Conservation (phyloP, 2,329 filamentous ascomycete genomes). For the Thelonectria rubi region DNA sequence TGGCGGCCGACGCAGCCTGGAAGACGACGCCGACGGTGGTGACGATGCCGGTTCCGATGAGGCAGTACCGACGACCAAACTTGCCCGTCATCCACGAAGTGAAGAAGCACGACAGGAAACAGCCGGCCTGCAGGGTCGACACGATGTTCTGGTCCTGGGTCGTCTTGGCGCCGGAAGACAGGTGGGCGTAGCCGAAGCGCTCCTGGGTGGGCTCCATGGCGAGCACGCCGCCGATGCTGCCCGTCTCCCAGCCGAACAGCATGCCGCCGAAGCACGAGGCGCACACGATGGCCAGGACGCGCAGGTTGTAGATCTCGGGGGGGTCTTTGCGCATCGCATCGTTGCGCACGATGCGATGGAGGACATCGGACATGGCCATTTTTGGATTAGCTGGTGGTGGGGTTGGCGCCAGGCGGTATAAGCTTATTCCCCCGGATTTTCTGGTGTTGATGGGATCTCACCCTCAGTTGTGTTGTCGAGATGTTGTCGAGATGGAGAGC, state of each 20-base stretch:
- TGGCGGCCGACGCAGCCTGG: slow-evolving; percentile 64
- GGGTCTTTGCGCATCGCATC: slow-evolving; percentile 76
- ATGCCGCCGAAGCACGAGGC: slow-evolving; percentile 74
- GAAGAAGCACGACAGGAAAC: slow-evolving; percentile 70
- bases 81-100: slow-evolving; percentile 63
- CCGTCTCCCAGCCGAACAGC: slow-evolving; percentile 63
- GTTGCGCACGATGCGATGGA: slow-evolving; percentile 70
- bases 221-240: slow-evolving; percentile 74
- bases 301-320: slow-evolving; percentile 74
- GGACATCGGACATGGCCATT: slow-evolving; percentile 55
- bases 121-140: slow-evolving; percentile 75
- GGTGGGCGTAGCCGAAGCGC: slow-evolving; percentile 49
- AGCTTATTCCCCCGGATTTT: background rate
- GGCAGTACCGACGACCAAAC: slow-evolving; percentile 62
- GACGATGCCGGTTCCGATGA: slow-evolving; percentile 65
- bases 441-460: background rate
- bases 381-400: slow-evolving; percentile 33
- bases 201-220: slow-evolving; percentile 66
- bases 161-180: slow-evolving; percentile 48
- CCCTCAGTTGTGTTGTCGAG: too few relatives aligned
- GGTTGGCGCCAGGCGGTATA: background rate
- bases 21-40: slow-evolving; percentile 70
- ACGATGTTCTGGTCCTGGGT: slow-evolving; percentile 73
- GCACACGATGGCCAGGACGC: slow-evolving; percentile 70
- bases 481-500: too few relatives aligned